Base-by-base conservation (phyloP, 371 early-diverging fungal genomes). In the Rhizopus stolonifer region DNA sequence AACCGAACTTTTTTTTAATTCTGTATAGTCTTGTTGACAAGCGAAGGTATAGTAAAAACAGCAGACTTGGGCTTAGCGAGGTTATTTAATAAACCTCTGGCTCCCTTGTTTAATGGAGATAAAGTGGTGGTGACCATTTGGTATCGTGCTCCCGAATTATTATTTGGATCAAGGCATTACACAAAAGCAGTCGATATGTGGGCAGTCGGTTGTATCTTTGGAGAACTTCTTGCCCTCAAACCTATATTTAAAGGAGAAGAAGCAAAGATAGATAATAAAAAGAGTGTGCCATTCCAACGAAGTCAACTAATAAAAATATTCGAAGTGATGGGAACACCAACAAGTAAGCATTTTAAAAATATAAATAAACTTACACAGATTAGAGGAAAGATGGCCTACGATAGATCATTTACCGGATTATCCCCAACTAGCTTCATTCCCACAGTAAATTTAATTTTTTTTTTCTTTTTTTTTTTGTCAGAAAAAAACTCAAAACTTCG, bases 121-220 rank as follows among this genome's bases (percentile, higher is more conserved):
- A 93, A 94, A 60, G 92, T 95, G 0, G 98, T 99, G 4, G 95
- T 98, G 4, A 99, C 99, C 0, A 89, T 95, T 38, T 96, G 97
- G 97, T 99, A 99, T 68, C 84, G 99, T 32, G 86, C 98, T 1
- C 98, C 98, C 0, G 99, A 99, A 65, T 70, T 99, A 15, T 70
- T 99, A 19, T 76, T 94, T n/a, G 96, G 98, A 11, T 76, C 89
- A 2, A 74, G 90, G 15, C 92, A 95, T 65, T 98, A 99, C 65
- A 90, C 93, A 11, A 93, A 88, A 49, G 93, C 96, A 4, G 81
- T 99, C 14, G 92, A 89, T 68, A 88, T 96, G 68, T 98, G 98
- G 98, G 92, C 94, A 4, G 81, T 94, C 3, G 98, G 98, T 5
- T 96, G 96, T 58, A 96, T 98, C 26, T 93, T 94, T 79, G 96